These are phyloP conservation scores for Wilhelminamyces savonicus DNA, from an alignment of 805 yeast genomes.

Conservation along the genomic window DNA sequence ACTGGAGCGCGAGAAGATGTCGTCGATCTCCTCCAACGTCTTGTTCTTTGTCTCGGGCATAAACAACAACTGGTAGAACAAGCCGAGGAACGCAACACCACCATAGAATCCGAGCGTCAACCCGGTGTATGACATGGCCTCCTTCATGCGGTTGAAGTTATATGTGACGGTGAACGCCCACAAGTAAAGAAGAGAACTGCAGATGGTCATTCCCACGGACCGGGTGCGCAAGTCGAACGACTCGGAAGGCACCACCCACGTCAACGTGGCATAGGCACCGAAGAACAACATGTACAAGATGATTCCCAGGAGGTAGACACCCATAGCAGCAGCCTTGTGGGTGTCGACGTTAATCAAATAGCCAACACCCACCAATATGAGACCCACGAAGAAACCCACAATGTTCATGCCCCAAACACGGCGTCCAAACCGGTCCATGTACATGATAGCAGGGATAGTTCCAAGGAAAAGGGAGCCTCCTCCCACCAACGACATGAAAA, in stretches of 20 bases:
- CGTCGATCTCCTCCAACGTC: constrained; percentile 69
- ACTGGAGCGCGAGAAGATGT: constrained; percentile 48
- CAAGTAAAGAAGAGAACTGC: constrained; percentile 49
- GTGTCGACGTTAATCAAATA: constrained; percentile 36
- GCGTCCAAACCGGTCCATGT: constrained; percentile 53
- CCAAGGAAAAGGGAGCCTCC: constrained; percentile 60
- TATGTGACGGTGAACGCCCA: constrained; percentile 62
- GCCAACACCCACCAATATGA: constrained; percentile 54
- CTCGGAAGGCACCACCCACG: constrained; percentile 68
- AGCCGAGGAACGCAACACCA: constrained; percentile 55
- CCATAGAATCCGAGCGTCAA: constrained; percentile 62
- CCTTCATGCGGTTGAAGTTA: constrained; percentile 53
- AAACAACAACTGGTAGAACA: constrained; percentile 46
- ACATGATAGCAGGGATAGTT: constrained; percentile 59
- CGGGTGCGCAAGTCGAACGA: constrained; percentile 54
- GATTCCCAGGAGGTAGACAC: constrained; percentile 56
- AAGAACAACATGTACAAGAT: constrained; percentile 61
- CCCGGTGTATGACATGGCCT: constrained; percentile 55
- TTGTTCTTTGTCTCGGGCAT: constrained; percentile 70
- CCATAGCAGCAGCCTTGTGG: constrained; percentile 44
- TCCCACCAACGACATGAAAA: constrained; percentile 64
- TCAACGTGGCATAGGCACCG: constrained; percentile 59
- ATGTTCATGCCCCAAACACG: constrained; percentile 55
- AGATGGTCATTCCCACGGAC: constrained; percentile 60
- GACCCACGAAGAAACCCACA: constrained; percentile 54